Conservation (phyloP, 176 grass and related monocot species). For the Areca catechu region DNA sequence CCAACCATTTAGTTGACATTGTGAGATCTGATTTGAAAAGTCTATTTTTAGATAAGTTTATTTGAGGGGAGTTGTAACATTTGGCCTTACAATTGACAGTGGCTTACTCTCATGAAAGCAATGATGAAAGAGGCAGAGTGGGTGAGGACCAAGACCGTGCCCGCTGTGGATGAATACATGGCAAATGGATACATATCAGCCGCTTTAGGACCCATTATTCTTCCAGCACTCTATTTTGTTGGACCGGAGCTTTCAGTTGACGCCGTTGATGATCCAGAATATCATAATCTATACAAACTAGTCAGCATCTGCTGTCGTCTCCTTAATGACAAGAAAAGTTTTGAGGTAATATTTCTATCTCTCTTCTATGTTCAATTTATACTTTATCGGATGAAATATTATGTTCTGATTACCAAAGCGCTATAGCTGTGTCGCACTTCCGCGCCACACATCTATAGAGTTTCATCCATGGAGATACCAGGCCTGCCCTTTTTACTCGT, state of each 20-base stretch:
- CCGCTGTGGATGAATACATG: constrained; percentile 46
- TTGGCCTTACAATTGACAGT: constrained; percentile 25
- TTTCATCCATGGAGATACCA: too few species aligned
- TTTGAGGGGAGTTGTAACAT: not conserved
- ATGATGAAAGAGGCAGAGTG: constrained; percentile 65
- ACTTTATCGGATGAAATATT: too few species aligned
- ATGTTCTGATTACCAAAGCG: too few species aligned
- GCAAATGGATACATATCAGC: constrained; percentile 37
- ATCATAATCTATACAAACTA: constrained; percentile 37
- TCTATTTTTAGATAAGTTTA: not conserved
- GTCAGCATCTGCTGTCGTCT: constrained; percentile 51
- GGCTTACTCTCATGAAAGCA: constrained; percentile 43
- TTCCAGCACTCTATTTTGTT: constrained; percentile 41
- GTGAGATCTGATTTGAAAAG: constrained; percentile 25
- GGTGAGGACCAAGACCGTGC: constrained; percentile 28
- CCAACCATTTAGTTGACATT: constrained; percentile 38
- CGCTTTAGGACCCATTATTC: constrained; percentile 51
- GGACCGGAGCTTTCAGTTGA: constrained; percentile 28
- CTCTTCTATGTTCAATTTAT: not conserved
- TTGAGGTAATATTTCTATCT: constrained; percentile 26
- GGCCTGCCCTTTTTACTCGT: too few species aligned
- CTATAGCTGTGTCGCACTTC: too few species aligned
- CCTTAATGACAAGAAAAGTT: constrained; percentile 38
- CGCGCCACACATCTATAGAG: too few species aligned
- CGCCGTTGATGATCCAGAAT: constrained; percentile 28